These are phyloP conservation scores for Dothideomycetes sp. DNA, from an alignment of 2,329 filamentous ascomycete species.

Conservation along the genomic window DNA sequence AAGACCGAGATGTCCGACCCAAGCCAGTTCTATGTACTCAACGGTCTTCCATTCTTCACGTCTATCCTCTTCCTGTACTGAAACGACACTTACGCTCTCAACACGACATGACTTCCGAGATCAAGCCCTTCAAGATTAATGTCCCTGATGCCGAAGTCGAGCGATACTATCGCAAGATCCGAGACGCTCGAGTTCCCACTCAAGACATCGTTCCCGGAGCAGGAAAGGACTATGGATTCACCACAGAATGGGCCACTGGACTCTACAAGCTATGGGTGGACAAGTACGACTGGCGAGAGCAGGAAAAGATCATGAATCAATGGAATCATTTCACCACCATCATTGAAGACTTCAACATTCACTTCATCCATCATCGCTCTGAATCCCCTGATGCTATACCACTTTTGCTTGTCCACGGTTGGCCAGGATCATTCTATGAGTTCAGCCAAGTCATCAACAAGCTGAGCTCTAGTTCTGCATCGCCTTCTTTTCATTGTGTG, in stretches of 20 bases:
- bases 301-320: constrained; percentile 26
- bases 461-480: constrained; percentile 25
- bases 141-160: constrained; percentile 29
- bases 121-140: constrained; percentile 23
- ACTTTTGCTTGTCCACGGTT: constrained; percentile 36
- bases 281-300: constrained; percentile 27
- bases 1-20: too few species aligned
- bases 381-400: constrained; percentile 30
- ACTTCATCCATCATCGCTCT: constrained; percentile 32
- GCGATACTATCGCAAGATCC: constrained; percentile 28
- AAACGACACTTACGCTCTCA: too few species aligned
- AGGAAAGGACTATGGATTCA: constrained; percentile 27
- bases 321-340: constrained; percentile 29
- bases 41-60: too few species aligned
- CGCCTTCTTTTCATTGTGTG: constrained; percentile 45
- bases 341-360: constrained; percentile 29
- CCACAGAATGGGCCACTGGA: constrained; percentile 26
- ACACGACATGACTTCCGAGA: neutral
- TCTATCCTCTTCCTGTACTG: too few species aligned
- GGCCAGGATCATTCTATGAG: constrained; percentile 39
- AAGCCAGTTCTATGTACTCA: too few species aligned
- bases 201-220: constrained; percentile 29
- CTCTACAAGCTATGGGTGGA: constrained; percentile 28
- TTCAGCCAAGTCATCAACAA: constrained; percentile 32
- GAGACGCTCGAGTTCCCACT: constrained; percentile 26